Percentiles rank a stretch among this genome's conserved stretches.
Evolutionary conservation across 2,329 filamentous ascomycete genomes (phyloP).

Genomic region (Pseudogymnoascus sp.): DNA sequence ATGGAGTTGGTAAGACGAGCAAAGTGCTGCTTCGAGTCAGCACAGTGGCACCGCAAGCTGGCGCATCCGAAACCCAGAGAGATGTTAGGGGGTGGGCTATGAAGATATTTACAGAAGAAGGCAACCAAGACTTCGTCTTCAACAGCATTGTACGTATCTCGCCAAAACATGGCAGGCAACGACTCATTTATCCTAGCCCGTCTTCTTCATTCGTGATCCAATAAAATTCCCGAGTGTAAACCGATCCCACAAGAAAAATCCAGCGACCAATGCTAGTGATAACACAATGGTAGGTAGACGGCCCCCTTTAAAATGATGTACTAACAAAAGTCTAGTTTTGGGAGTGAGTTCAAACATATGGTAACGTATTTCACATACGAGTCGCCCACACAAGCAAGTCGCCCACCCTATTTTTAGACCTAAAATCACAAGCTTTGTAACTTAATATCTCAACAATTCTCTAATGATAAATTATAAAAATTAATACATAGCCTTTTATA

Average conservation of each 20-base stretch:
- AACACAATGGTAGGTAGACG: slow-evolving; percentile 30
- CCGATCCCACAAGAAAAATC: slow-evolving; percentile 38
- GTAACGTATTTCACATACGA: too few relatives aligned
- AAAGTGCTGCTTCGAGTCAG: slow-evolving; percentile 40
- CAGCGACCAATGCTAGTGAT: slow-evolving; percentile 33
- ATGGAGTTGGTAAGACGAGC: slow-evolving; percentile 45
- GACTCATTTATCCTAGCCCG: slow-evolving; percentile 23
- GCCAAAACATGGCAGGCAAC: neutral
- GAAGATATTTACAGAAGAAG: slow-evolving; percentile 46
- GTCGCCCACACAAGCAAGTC: too few relatives aligned
- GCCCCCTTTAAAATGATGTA: neutral
- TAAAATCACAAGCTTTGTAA: too few relatives aligned
- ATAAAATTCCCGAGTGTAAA: slow-evolving; percentile 41
- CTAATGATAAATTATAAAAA: too few relatives aligned
- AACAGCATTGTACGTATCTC: slow-evolving; percentile 28
- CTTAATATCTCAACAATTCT: too few relatives aligned
- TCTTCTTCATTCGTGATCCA: slow-evolving; percentile 41
- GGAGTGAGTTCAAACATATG: slow-evolving; percentile 14
- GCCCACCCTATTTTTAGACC: too few relatives aligned
- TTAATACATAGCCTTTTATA: too few relatives aligned
- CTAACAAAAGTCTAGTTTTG: slow-evolving; percentile 13
- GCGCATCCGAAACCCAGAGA: slow-evolving; percentile 40
- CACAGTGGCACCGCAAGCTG: slow-evolving; percentile 39
- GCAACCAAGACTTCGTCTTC: slow-evolving; percentile 44
- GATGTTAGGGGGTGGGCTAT: slow-evolving; percentile 44